Conservation (phyloP, 1,284 basidiomycete species). For the Cutaneotrichosporon sp. region DNA sequence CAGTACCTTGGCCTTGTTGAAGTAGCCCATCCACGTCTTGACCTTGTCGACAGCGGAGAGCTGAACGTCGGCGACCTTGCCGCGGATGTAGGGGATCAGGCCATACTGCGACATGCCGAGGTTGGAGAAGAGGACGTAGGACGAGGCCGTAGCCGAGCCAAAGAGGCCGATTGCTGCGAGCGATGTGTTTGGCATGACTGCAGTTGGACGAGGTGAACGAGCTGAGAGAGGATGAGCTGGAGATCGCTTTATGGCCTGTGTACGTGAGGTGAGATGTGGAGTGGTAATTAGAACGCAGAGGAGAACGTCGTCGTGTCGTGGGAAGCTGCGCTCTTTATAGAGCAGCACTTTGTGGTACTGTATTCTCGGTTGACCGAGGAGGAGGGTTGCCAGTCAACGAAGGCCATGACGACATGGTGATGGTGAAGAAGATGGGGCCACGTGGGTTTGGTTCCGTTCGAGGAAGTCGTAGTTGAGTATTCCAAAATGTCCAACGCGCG, state of each 20-base stretch:
- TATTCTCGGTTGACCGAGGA: not conserved
- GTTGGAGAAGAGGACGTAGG: constrained; percentile 33
- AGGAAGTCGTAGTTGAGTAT: not conserved
- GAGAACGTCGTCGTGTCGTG: no score
- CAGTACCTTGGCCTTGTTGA: constrained; percentile 2
- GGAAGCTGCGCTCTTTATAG: no score
- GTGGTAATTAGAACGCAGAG: no score
- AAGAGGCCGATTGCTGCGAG: constrained; percentile 29
- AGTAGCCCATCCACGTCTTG: constrained; percentile 25
- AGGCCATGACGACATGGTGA: not conserved
- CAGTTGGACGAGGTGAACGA: constrained; percentile 3
- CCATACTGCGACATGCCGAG: constrained; percentile 29
- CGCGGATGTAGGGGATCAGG: constrained; percentile 30
- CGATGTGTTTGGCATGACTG: no score
- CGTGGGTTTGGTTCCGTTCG: not conserved
- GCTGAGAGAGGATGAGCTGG: no score
- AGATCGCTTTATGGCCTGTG: no score
- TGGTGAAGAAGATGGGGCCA: not conserved
- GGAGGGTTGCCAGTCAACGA: not conserved
- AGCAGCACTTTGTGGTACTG: no score
- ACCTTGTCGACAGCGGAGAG: constrained; percentile 17
- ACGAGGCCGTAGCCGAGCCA: constrained; percentile 24
- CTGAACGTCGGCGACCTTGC: constrained; percentile 14
- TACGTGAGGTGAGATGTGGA: no score
- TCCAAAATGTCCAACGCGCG: constrained; percentile 2